phyloP scores from a whole-genome alignment of 108 stramenopile species.

The Discostella stelligeroides region DNA sequence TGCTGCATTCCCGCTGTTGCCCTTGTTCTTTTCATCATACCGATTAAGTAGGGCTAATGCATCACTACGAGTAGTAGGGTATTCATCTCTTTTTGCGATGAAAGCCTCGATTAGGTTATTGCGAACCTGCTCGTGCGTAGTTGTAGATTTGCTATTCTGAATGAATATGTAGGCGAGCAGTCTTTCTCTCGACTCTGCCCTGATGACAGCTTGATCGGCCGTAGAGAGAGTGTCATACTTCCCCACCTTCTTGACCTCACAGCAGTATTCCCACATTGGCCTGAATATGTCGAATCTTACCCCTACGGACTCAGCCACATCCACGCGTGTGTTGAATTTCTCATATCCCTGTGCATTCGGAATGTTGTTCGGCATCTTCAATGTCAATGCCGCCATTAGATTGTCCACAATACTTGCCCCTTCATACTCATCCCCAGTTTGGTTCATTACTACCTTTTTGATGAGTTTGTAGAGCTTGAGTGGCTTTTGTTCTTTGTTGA shows the following conservation, averaged over 20 bases:
- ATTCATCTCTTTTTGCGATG: constrained; percentile 1
- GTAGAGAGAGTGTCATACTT: neutral
- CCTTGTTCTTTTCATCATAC: too few relatives aligned
- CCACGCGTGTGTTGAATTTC: neutral
- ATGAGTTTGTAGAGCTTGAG: constrained; percentile 1
- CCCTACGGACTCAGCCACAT: constrained; percentile 3
- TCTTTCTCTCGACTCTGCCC: neutral
- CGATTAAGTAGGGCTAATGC: too few relatives aligned
- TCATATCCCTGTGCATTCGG: constrained; percentile 2
- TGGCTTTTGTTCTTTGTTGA: constrained; percentile 2
- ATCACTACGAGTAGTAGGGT: too few relatives aligned
- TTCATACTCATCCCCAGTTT: constrained; percentile 2
- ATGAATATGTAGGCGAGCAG: neutral
- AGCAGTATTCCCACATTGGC: neutral
- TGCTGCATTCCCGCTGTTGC: too few relatives aligned
- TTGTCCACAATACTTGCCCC: neutral
- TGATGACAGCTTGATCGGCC: neutral
- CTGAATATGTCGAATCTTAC: neutral
- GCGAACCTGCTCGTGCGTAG: neutral
- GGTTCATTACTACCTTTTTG: constrained; percentile 3
- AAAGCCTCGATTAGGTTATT: neutral
- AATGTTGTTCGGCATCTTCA: neutral
- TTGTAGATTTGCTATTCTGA: neutral
- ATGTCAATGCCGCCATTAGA: neutral
- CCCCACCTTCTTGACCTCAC: neutral